Conservation (phyloP, 2,329 filamentous ascomycete species). For the Sclerotinia subarctica region DNA sequence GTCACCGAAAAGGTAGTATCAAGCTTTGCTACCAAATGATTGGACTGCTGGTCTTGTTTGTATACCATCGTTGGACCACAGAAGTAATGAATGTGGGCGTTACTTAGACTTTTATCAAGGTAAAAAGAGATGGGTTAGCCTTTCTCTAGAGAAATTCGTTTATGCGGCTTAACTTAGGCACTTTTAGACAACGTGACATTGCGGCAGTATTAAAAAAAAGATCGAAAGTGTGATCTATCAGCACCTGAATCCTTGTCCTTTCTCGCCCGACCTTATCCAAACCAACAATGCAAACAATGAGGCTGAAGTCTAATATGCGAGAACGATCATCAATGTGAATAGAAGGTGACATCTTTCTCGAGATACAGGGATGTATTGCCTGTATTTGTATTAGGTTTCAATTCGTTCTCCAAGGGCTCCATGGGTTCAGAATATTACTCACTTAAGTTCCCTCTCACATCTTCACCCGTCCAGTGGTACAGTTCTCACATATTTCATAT, state of each 20-base stretch:
- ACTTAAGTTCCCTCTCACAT: not conserved
- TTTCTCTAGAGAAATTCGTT: not conserved
- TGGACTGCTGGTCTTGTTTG: not conserved
- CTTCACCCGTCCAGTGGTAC: constrained; percentile 1
- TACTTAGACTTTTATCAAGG: not conserved
- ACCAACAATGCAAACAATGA: not conserved
- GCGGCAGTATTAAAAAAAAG: not conserved
- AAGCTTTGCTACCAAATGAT: not conserved
- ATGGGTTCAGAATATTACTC: not conserved
- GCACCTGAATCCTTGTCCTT: not conserved
- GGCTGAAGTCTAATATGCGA: not conserved
- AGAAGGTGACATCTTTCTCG: not conserved
- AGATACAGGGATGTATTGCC: not conserved
- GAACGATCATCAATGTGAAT: not conserved
- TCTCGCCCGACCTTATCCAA: not conserved
- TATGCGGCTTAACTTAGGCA: not conserved
- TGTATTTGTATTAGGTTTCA: not conserved
- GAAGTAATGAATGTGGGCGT: not conserved
- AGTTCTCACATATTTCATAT: not conserved
- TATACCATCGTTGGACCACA: not conserved
- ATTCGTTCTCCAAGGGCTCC: not conserved
- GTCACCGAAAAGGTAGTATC: not conserved
- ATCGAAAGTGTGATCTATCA: not conserved
- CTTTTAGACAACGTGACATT: too few species aligned
- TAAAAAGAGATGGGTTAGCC: not conserved